Evolutionary conservation across 257 asterid genomes (phyloP).

Genomic region (Linaria vulgaris): DNA sequence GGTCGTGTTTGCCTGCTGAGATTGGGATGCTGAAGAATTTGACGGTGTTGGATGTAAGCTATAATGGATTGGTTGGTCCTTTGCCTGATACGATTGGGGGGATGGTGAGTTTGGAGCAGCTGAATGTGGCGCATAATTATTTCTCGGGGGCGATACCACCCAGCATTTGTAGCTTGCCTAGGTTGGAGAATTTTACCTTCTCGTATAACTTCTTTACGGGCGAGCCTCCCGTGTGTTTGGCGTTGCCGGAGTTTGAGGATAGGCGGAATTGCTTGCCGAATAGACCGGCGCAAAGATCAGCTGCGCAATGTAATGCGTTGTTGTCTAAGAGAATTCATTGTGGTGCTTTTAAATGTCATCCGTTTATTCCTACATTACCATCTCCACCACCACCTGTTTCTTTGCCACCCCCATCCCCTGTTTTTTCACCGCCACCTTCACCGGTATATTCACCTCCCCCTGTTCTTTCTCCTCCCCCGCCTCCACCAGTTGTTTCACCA

Average conservation of each 20-base stretch:
- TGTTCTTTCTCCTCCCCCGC: slow-evolving; percentile 32
- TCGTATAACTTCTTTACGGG: slow-evolving; percentile 76
- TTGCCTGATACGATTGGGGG: slow-evolving; percentile 66
- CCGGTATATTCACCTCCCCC: slow-evolving; percentile 47
- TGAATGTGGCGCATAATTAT: slow-evolving; percentile 72
- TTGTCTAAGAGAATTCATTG: slow-evolving; percentile 65
- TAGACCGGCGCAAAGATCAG: slow-evolving; percentile 61
- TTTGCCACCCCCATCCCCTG: slow-evolving; percentile 28
- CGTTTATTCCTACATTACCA: slow-evolving; percentile 63
- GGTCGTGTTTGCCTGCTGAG: slow-evolving; percentile 81
- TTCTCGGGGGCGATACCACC: slow-evolving; percentile 61
- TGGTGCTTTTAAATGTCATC: slow-evolving; percentile 67
- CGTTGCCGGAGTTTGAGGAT: slow-evolving; percentile 56
- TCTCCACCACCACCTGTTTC: slow-evolving; percentile 50
- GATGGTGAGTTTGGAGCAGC: slow-evolving; percentile 72
- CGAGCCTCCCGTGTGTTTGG: slow-evolving; percentile 71
- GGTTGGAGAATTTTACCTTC: slow-evolving; percentile 63
- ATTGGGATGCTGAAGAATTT: slow-evolving; percentile 66
- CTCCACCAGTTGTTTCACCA: neutral
- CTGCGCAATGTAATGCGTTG: slow-evolving; percentile 53
- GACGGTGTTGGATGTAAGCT: slow-evolving; percentile 72
- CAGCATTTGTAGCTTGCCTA: slow-evolving; percentile 63
- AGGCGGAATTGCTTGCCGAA: slow-evolving; percentile 61
- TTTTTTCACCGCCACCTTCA: slow-evolving; percentile 22
- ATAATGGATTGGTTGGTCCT: slow-evolving; percentile 59